Conservation (phyloP, 1,284 basidiomycete species). For the Dichomitus squalens region DNA sequence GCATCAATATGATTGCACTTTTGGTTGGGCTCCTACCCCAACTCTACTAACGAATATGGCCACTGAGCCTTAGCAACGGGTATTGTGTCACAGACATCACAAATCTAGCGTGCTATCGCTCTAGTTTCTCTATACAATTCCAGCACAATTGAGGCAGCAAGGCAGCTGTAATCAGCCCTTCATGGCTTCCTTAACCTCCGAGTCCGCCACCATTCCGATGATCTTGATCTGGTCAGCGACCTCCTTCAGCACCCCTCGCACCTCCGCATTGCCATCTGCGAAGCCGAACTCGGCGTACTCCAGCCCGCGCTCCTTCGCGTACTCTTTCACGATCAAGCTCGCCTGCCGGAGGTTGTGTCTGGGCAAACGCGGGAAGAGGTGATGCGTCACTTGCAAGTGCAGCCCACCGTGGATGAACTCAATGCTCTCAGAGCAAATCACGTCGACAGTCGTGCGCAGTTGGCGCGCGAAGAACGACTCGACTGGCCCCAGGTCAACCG, state of each 20-base stretch:
- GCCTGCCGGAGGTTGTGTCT: slow-evolving; percentile 90
- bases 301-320: slow-evolving; percentile 81
- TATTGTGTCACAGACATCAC: background rate
- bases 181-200: slow-evolving; percentile 61
- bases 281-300: slow-evolving; percentile 93
- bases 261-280: slow-evolving; percentile 79
- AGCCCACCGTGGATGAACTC: slow-evolving; percentile 93
- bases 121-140: background rate
- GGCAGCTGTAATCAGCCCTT: slow-evolving; percentile 29
- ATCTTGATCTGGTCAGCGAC: slow-evolving; percentile 86
- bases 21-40: slow-evolving; percentile 15
- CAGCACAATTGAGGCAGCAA: background rate
- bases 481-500: slow-evolving; percentile 85
- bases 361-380: slow-evolving; percentile 94
- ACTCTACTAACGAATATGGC: background rate
- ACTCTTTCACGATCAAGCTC: slow-evolving; percentile 82
- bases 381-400: slow-evolving; percentile 96
- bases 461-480: slow-evolving; percentile 95
- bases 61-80: background rate
- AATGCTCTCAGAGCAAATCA: slow-evolving; percentile 82
- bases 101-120: background rate
- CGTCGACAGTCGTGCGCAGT: slow-evolving; percentile 94
- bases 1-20: slow-evolving; percentile 26
- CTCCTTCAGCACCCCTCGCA: slow-evolving; percentile 72
- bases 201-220: slow-evolving; percentile 72